Conservation (phyloP, 805 yeast species). For the Yamadazyma phyllophila region DNA sequence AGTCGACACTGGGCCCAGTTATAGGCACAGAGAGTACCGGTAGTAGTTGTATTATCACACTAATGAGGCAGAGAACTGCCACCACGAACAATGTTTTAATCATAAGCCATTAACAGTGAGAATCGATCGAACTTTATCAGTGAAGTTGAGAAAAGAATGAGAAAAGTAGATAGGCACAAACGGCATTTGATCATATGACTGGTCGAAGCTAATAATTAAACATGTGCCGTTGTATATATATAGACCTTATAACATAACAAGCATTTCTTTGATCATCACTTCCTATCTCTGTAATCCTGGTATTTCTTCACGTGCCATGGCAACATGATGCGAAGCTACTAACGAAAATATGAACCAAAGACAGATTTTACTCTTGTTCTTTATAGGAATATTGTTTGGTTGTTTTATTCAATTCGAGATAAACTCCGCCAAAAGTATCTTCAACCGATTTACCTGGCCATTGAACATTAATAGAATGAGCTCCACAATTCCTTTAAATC, state of each 20-base stretch:
- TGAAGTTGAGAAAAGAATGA: background rate
- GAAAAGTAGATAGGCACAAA: too few relatives aligned
- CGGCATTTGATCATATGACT: too few relatives aligned
- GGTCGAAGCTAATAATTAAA: too few relatives aligned
- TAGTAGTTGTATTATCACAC: conserved; percentile 36
- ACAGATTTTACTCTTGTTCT: background rate
- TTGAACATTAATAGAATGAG: background rate
- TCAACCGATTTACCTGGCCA: background rate
- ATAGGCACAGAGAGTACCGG: conserved; percentile 44
- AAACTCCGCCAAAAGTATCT: background rate
- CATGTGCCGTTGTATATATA: too few relatives aligned
- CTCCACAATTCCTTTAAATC: conserved; percentile 3
- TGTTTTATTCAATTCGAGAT: background rate
- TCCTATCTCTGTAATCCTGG: background rate
- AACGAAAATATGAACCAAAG: background rate
- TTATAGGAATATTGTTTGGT: background rate
- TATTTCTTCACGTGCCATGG: conserved; percentile 6
- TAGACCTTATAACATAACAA: too few relatives aligned
- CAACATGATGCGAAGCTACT: conserved; percentile 3
- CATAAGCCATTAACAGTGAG: conserved; percentile 17
- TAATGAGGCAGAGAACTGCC: conserved; percentile 26
- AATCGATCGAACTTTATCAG: background rate
- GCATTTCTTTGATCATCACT: too few relatives aligned
- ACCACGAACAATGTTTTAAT: conserved; percentile 30
- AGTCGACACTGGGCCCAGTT: conserved; percentile 24